phyloP scores from a whole-genome alignment of 345 rosid genomes.

The Hevea brasiliensis region DNA sequence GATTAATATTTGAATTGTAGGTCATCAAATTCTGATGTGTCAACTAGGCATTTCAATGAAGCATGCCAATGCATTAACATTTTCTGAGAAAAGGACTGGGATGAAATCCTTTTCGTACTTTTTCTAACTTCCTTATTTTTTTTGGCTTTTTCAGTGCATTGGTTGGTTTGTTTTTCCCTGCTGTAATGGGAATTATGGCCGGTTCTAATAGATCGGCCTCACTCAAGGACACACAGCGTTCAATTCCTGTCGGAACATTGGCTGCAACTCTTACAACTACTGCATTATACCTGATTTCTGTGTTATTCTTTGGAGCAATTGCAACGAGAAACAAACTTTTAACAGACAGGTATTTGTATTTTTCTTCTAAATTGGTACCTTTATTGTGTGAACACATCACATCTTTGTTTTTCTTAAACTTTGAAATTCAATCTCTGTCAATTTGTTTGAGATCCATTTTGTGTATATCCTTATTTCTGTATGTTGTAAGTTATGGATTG shows the following conservation, averaged over 20 bases:
- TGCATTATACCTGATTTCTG: slow-evolving; percentile 70
- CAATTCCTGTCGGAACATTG: slow-evolving; percentile 93
- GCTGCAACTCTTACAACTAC: slow-evolving; percentile 93
- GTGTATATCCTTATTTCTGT: neutral
- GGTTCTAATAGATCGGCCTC: slow-evolving; percentile 98
- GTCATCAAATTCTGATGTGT: neutral
- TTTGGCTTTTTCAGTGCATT: slow-evolving; percentile 51
- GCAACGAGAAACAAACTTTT: slow-evolving; percentile 84
- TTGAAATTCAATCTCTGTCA: neutral
- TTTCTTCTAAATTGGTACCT: slow-evolving; percentile 1
- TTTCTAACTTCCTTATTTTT: slow-evolving; percentile 12
- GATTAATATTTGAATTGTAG: neutral
- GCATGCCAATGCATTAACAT: neutral
- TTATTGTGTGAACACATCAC: neutral
- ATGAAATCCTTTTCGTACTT: neutral
- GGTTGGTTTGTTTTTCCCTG: slow-evolving; percentile 99
- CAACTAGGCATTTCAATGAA: neutral
- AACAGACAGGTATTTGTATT: slow-evolving; percentile 73
- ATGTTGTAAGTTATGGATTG: neutral
- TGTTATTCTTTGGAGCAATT: slow-evolving; percentile 80
- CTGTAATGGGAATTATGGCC: slow-evolving; percentile 99
- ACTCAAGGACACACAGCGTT: slow-evolving; percentile 91
- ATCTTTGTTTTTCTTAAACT: neutral
- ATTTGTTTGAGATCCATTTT: neutral
- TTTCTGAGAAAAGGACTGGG: neutral